A percentile compares a stretch with the other conserved stretches of the same genome.
Evolutionary conservation across 192 early-diverging fungal genomes (phyloP).

Genomic region (Gonapodya prolifera): DNA sequence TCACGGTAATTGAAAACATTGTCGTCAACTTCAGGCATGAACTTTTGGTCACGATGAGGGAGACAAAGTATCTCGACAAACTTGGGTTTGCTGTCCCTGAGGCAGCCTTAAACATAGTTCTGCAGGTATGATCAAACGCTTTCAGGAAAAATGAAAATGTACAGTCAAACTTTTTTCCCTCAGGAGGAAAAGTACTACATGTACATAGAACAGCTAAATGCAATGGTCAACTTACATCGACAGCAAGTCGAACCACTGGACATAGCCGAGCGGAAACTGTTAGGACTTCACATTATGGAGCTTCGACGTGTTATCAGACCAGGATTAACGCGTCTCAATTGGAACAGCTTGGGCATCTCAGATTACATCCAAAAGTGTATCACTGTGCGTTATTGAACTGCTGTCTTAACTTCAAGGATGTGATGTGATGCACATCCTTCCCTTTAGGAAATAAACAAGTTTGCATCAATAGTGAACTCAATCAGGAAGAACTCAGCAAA

Average conservation of each 20-base stretch:
- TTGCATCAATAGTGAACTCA: conserved; percentile 46
- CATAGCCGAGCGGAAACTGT: conserved; percentile 33
- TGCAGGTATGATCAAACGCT: conserved; percentile 24
- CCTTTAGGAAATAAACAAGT: conserved; percentile 44
- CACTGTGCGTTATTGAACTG: conserved; percentile 12
- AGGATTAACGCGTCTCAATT: conserved; percentile 45
- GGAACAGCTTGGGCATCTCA: conserved; percentile 50
- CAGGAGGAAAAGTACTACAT: conserved; percentile 49
- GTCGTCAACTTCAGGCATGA: conserved; percentile 41
- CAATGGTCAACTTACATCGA: conserved; percentile 35
- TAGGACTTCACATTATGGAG: conserved; percentile 35
- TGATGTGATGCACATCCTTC: not conserved
- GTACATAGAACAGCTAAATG: conserved; percentile 37
- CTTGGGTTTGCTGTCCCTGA: conserved; percentile 41
- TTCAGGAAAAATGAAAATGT: not conserved
- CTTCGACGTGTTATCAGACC: conserved; percentile 48
- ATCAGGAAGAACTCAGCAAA: conserved; percentile 46
- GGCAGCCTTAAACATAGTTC: conserved; percentile 42
- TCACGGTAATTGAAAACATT: conserved; percentile 20
- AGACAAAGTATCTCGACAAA: conserved; percentile 52
- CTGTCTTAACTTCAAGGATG: conserved; percentile 4
- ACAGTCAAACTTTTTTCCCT: not conserved
- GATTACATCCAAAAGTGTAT: conserved; percentile 47
- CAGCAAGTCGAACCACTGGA: conserved; percentile 35
- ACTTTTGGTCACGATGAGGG: conserved; percentile 44